These are phyloP conservation scores for Citeromyces siamensis DNA, from an alignment of 1,139 yeast genomes.

Conservation along the genomic window DNA sequence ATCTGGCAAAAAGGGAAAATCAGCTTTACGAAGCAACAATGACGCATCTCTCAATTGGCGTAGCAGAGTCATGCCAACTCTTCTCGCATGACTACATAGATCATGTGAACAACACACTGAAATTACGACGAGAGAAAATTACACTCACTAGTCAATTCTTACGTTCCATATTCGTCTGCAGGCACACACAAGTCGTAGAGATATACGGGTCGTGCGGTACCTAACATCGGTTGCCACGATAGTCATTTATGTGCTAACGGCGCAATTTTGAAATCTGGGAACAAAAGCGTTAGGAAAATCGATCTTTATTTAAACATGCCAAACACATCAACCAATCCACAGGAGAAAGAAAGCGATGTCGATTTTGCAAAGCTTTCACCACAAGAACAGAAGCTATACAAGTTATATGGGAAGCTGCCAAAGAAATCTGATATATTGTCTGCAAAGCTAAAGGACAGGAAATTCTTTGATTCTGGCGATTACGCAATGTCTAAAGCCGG, in stretches of 20 bases:
- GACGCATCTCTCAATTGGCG: slow-evolving; percentile 5
- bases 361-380: slow-evolving; percentile 51
- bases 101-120: not conserved
- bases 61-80: not conserved
- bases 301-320: too few species aligned
- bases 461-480: slow-evolving; percentile 95
- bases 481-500: slow-evolving; percentile 84
- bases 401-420: slow-evolving; percentile 83
- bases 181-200: not conserved
- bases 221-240: too few species aligned
- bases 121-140: not conserved
- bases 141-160: not conserved
- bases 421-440: slow-evolving; percentile 73
- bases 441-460: slow-evolving; percentile 75
- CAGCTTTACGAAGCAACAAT: not conserved
- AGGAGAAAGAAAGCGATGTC: slow-evolving; percentile 14
- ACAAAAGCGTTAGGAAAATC: too few species aligned
- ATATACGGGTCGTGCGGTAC: slow-evolving; percentile 1
- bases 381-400: slow-evolving; percentile 59
- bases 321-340: not conserved
- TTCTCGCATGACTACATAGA: not conserved
- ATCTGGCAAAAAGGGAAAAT: slow-evolving; percentile 2
- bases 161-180: not conserved
- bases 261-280: not conserved
- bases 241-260: not conserved